phyloP scores from a whole-genome alignment of 495 filamentous ascomycete species.

The Immersiella caudata region DNA sequence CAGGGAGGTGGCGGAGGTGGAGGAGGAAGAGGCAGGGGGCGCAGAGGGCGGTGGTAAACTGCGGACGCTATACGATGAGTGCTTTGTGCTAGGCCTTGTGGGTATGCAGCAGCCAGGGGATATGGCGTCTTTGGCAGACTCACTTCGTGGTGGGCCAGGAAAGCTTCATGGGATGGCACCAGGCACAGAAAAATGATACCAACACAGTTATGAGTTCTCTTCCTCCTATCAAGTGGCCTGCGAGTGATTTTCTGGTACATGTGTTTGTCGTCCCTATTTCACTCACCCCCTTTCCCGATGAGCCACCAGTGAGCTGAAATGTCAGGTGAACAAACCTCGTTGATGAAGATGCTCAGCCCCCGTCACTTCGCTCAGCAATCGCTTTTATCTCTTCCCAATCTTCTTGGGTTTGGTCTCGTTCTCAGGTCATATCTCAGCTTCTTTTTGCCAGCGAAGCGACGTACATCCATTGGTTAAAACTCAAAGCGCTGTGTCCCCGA shows the following conservation, averaged over 20 bases:
- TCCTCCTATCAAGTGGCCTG: neutral
- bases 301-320: no score
- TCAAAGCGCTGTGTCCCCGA: no score
- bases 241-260: neutral
- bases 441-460: no score
- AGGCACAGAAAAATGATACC: conserved; percentile 1
- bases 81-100: neutral
- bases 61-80: neutral
- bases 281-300: no score
- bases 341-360: no score
- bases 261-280: no score
- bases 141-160: neutral
- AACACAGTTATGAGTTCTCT: neutral
- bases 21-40: conserved; percentile 45
- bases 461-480: no score
- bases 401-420: no score
- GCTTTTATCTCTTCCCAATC: no score
- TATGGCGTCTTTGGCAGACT: neutral
- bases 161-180: neutral
- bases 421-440: no score
- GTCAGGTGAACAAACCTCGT: no score
- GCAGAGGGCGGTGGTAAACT: conserved; percentile 19
- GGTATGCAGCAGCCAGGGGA: neutral
- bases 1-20: conserved; percentile 47
- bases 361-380: no score